Evolutionary conservation across 2,329 filamentous ascomycete genomes (phyloP).

Genomic region (Trichoderma sp.): DNA sequence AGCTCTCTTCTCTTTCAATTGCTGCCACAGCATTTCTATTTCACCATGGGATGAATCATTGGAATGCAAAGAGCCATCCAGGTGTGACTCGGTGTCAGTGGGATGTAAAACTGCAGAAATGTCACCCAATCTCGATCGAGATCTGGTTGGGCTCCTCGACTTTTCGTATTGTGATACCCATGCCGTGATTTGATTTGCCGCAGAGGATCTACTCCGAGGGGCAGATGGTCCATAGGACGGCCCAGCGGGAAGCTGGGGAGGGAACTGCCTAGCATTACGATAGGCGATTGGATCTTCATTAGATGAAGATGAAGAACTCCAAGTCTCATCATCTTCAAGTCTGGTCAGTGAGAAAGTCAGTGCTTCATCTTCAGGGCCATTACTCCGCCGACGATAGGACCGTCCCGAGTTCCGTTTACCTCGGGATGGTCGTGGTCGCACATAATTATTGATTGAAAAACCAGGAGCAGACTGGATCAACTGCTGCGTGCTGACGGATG

Average conservation of each 20-base stretch:
- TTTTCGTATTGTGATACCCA: constrained; percentile 36
- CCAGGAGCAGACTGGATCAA: background rate
- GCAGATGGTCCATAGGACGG: constrained; percentile 24
- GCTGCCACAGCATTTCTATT: constrained; percentile 36
- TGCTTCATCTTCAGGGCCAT: constrained; percentile 23
- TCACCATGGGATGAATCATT: constrained; percentile 29
- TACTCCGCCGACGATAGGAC: constrained; percentile 1
- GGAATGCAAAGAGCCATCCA: constrained; percentile 23
- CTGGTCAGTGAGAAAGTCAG: constrained; percentile 27
- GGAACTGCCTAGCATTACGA: constrained; percentile 32
- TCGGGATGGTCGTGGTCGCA: background rate
- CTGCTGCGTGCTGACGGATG: background rate
- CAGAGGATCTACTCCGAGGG: constrained; percentile 28
- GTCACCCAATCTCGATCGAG: constrained; percentile 16
- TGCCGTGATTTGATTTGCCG: constrained; percentile 34
- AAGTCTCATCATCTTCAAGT: constrained; percentile 23
- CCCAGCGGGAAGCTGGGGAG: constrained; percentile 33
- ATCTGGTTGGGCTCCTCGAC: constrained; percentile 26
- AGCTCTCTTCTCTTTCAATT: constrained; percentile 35
- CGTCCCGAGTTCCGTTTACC: constrained; percentile 10
- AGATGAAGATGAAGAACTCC: constrained; percentile 27
- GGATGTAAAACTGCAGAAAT: constrained; percentile 7
- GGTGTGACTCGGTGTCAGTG: constrained; percentile 18
- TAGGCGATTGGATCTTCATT: constrained; percentile 31
- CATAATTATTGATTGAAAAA: background rate